phyloP scores from a whole-genome alignment of 2,329 filamentous ascomycete species.

The Scedosporium aurantiacum region DNA sequence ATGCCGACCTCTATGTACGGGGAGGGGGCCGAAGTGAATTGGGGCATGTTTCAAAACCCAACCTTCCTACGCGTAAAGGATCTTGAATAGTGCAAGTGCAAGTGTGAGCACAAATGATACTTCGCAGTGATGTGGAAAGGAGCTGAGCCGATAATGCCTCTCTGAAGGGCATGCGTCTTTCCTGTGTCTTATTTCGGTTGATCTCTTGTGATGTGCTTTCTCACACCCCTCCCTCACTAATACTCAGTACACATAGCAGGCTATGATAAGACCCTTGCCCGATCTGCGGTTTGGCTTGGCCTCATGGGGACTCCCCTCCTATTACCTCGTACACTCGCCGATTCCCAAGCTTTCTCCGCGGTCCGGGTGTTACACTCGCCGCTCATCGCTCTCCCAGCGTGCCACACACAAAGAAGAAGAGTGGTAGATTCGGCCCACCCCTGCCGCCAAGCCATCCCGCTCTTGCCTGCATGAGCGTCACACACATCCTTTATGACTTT shows the following conservation, averaged over 20 bases:
- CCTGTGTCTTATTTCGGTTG: not conserved
- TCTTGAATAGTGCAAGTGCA: not conserved
- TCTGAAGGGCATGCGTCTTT: too few relatives aligned
- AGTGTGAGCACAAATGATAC: not conserved
- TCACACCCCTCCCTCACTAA: not conserved
- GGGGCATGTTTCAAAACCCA: not conserved
- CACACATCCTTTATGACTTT: constrained; percentile 7
- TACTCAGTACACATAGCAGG: not conserved
- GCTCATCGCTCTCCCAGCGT: not conserved
- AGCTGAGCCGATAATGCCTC: too few relatives aligned
- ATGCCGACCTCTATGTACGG: too few relatives aligned
- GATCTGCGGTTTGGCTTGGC: not conserved
- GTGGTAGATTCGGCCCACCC: not conserved
- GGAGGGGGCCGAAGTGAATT: not conserved
- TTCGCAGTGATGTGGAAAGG: too few relatives aligned
- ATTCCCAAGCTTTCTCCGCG: not conserved
- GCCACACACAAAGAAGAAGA: not conserved
- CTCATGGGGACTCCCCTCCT: not conserved
- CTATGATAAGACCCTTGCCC: not conserved
- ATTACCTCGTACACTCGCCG: not conserved
- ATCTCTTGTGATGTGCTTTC: not conserved
- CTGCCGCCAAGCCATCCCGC: not conserved
- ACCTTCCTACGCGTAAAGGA: not conserved
- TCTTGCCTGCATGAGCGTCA: not conserved
- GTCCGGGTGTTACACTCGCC: constrained; percentile 4